Evolutionary conservation across 768 basidiomycete genomes (phyloP).

Genomic region (Gautieria morchelliformis): DNA sequence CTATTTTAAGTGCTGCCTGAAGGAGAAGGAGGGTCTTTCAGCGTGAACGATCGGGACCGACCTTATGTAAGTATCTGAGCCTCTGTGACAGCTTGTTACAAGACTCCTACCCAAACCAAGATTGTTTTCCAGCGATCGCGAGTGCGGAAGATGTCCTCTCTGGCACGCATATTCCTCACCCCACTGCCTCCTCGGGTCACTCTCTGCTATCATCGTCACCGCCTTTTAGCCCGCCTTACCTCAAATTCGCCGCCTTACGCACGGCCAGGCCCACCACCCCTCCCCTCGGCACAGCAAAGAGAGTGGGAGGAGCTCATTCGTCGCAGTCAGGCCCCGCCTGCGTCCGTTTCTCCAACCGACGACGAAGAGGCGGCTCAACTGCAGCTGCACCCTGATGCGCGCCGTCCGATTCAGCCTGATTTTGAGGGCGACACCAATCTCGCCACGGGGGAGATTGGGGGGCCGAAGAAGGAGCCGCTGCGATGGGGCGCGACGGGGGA

Average conservation of each 20-base stretch:
- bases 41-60: too few species aligned
- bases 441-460: constrained; percentile 72
- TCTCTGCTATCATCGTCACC: not conserved
- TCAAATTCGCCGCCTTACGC: not conserved
- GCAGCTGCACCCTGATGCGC: constrained; percentile 61
- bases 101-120: too few species aligned
- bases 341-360: constrained; percentile 27
- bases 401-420: constrained; percentile 44
- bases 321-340: constrained; percentile 31
- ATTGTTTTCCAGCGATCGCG: too few species aligned
- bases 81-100: too few species aligned
- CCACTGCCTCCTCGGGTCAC: too few species aligned
- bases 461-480: constrained; percentile 82
- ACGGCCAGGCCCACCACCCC: constrained; percentile 63
- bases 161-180: too few species aligned
- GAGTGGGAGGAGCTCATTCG: constrained; percentile 80
- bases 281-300: constrained; percentile 66
- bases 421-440: constrained; percentile 82
- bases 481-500: constrained; percentile 56
- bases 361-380: constrained; percentile 31
- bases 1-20: too few species aligned
- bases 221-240: not conserved
- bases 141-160: too few species aligned
- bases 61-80: too few species aligned
- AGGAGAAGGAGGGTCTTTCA: too few species aligned